phyloP scores from a whole-genome alignment of 129 eudicot species.

The Pittosporum tobira region DNA sequence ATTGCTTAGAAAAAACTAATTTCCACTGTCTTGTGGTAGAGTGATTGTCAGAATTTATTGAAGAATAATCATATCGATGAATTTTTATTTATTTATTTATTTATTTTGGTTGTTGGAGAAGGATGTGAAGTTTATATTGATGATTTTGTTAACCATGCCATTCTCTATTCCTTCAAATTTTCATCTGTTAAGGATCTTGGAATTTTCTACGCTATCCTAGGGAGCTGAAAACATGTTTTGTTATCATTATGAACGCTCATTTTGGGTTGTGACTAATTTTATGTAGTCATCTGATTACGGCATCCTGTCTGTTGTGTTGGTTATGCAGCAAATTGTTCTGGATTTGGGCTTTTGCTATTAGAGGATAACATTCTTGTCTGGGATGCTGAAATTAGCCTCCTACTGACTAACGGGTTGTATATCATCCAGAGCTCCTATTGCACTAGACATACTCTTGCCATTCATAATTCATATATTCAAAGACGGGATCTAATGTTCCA shows the following conservation, averaged over 20 bases:
- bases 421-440: slow-evolving; percentile 17
- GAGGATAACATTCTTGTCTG: slow-evolving; percentile 16
- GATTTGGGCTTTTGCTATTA: slow-evolving; percentile 17
- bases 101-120: no score
- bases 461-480: slow-evolving; percentile 9
- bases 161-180: background rate
- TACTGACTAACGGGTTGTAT: slow-evolving; percentile 9
- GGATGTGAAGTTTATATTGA: no score
- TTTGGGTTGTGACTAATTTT: background rate
- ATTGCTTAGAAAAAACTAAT: no score
- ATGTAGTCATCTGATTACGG: background rate
- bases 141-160: no score
- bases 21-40: background rate
- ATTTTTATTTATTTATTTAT: no score
- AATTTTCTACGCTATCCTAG: no score
- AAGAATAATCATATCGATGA: no score
- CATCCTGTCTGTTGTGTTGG: slow-evolving; percentile 11
- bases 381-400: slow-evolving; percentile 16
- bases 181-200: no score
- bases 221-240: background rate
- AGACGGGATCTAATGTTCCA: slow-evolving; percentile 8
- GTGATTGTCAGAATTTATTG: background rate
- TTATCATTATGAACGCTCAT: no score
- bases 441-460: slow-evolving; percentile 6
- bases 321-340: slow-evolving; percentile 11